A percentile compares a stretch with the other conserved stretches of the same genome.
These are phyloP conservation scores for Chaetoscypha palmicola DNA, from an alignment of 2,329 filamentous ascomycete species.

Conservation along the genomic window DNA sequence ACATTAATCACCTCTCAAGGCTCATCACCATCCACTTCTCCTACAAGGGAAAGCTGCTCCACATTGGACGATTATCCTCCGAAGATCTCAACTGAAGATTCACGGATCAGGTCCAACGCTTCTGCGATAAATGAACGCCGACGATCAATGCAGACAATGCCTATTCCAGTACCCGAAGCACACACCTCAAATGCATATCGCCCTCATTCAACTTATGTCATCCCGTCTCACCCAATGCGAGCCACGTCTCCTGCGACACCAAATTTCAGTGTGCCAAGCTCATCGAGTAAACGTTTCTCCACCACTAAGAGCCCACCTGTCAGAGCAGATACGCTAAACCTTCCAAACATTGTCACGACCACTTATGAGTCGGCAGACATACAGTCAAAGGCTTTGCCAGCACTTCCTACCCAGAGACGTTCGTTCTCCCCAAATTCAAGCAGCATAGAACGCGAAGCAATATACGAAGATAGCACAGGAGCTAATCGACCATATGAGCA, in stretches of 20 bases:
- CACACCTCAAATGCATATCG: conserved; percentile 15
- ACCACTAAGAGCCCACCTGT: conserved; percentile 10
- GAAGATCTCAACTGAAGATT: conserved; percentile 17
- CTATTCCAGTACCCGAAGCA: conserved; percentile 16
- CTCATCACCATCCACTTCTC: conserved; percentile 52
- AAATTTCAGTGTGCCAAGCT: conserved; percentile 29
- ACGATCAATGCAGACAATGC: conserved; percentile 27
- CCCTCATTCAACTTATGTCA: conserved; percentile 22
- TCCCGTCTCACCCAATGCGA: conserved; percentile 7
- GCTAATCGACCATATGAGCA: too few relatives aligned
- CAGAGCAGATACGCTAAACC: background rate
- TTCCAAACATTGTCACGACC: conserved; percentile 4
- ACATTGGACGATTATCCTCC: conserved; percentile 21
- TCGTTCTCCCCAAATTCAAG: too few relatives aligned
- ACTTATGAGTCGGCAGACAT: background rate
- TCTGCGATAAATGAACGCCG: conserved; percentile 25
- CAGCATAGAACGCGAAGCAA: background rate
- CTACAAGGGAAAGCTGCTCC: conserved; percentile 45
- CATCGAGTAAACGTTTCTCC: conserved; percentile 23
- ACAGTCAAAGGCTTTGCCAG: conserved; percentile 3
- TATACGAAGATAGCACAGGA: too few relatives aligned
- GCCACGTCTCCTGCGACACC: conserved; percentile 17
- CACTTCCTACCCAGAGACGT: conserved; percentile 5
- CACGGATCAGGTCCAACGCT: conserved; percentile 23
- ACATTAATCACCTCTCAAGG: conserved; percentile 52